Conservation (phyloP, 1,284 basidiomycete genomes). For the Ceratobasidium sp. region DNA sequence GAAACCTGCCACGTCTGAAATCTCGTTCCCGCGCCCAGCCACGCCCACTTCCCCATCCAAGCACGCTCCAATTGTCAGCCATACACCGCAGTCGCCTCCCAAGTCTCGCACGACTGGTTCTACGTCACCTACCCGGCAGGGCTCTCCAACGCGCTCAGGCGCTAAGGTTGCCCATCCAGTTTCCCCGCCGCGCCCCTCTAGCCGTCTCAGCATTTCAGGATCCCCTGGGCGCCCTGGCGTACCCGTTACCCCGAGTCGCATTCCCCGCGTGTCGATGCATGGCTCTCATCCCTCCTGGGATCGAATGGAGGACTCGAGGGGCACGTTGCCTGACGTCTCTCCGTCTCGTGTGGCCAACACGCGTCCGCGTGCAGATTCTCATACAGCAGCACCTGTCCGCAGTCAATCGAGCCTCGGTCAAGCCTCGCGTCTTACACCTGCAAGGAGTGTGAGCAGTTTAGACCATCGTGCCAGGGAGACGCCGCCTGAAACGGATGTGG, state of each 20-base stretch:
- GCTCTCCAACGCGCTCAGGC: constrained; percentile 2
- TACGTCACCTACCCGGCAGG: not conserved
- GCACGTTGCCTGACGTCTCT: not conserved
- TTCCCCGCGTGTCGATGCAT: constrained; percentile 42
- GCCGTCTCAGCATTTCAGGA: not conserved
- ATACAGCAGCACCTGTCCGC: not conserved
- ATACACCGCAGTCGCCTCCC: constrained; percentile 6
- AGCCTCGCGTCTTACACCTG: constrained; percentile 3
- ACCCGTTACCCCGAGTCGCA: constrained; percentile 31
- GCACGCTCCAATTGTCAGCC: not conserved
- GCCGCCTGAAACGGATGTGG: constrained; percentile 33
- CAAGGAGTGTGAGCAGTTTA: constrained; percentile 8
- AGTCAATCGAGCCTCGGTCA: constrained; percentile 21
- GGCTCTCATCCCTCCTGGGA: constrained; percentile 20
- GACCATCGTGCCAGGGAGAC: constrained; percentile 2
- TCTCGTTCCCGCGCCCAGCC: constrained; percentile 17
- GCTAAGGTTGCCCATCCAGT: not conserved
- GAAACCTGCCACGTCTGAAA: constrained; percentile 22
- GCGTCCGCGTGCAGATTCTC: not conserved
- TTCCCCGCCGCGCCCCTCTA: not conserved
- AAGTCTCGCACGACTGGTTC: not conserved
- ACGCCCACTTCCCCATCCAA: constrained; percentile 13
- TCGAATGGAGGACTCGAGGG: not conserved
- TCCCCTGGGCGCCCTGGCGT: not conserved
- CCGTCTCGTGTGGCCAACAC: not conserved